Percentiles rank a stretch among this genome's conserved stretches.
phyloP scores from a whole-genome alignment of 1,284 basidiomycete genomes.

The Trichosporon sp. region DNA sequence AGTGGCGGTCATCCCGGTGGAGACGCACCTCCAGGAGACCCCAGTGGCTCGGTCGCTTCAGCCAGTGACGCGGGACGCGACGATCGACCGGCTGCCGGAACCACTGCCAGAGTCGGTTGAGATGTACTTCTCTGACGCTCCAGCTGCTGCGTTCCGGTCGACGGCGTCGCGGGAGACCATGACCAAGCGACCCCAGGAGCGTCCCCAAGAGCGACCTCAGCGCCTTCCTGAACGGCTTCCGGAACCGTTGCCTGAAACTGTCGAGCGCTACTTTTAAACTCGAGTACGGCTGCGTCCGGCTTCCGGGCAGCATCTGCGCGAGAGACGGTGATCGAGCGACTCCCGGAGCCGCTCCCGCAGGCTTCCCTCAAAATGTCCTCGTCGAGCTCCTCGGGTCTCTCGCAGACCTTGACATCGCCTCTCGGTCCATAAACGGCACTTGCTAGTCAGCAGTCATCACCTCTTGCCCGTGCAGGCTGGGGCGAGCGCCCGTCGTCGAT shows the following conservation, averaged over 20 bases:
- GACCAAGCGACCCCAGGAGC: not conserved
- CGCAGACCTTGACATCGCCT: not conserved
- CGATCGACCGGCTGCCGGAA: not conserved
- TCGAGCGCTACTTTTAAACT: not conserved
- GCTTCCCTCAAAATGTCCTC: not conserved
- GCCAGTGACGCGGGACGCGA: not conserved
- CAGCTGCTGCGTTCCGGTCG: not conserved
- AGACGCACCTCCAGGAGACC: not conserved
- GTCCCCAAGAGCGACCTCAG: not conserved
- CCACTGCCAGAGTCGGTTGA: not conserved
- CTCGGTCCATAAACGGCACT: not conserved
- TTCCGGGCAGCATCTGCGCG: not conserved
- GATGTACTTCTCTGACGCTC: not conserved
- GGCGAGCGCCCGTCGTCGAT: not conserved
- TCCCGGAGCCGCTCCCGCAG: not conserved
- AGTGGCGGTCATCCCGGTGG: not conserved
- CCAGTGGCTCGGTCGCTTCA: not conserved
- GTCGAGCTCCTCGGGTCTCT: not conserved
- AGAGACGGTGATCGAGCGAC: not conserved
- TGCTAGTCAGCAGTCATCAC: not conserved
- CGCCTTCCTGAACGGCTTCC: constrained; percentile 1
- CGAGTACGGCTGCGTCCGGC: not conserved
- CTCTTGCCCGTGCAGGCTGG: not conserved
- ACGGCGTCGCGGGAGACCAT: not conserved
- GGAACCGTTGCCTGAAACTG: not conserved